Base-by-base conservation (phyloP, 495 filamentous ascomycete genomes). In the Annulohypoxylon moriforme region DNA sequence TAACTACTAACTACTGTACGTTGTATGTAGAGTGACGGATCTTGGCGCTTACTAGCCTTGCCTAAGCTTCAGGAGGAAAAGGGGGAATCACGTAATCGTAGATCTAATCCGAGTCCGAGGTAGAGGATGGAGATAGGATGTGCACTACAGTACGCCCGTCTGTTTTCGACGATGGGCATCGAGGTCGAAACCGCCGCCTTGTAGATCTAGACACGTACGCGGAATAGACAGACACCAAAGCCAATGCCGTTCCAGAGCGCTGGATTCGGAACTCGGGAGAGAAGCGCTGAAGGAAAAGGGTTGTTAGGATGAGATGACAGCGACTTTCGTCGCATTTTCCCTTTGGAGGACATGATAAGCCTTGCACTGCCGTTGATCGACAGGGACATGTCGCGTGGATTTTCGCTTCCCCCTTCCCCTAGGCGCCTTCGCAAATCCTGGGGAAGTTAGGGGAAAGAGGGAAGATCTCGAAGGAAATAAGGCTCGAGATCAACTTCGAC, bases 31-130 rank as follows among this genome's bases (percentile, higher is more conserved):
- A 69, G 52, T 10, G 9, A 55, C 18, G 20, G 36, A 25, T 25
- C 69, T 72, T 72, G 69, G 69, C 69, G 69, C 69, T 72, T 72
- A 72, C 70, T 69, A 62, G 70, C 61, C 59, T 72, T 68, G 60
- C 53, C 64, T 64, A 64, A 72, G 69, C 64, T 64, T 68, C 64
- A 52, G 34, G 46, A 61, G 58, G 46, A 64, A 58, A 71, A 57
- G 49, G 29, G 55, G 49, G 29, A 57, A 57, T 71, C 62, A 72
- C 69, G 69, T 60, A 72, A 67, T 72, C 59, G 69, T 29, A 64
- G 27, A 47, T 64, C 42, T 33, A 42, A 38, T 46, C 22, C 46
- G 24, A 52, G 36, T 55, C 27, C 33, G 56, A 33, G 44, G 13
- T 24, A 25, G 25, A 42, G 11, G 22, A 34, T 47, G 52, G 59